Base-by-base conservation (phyloP, 73 alveolate genomes). In the Stentor roeselii region DNA sequence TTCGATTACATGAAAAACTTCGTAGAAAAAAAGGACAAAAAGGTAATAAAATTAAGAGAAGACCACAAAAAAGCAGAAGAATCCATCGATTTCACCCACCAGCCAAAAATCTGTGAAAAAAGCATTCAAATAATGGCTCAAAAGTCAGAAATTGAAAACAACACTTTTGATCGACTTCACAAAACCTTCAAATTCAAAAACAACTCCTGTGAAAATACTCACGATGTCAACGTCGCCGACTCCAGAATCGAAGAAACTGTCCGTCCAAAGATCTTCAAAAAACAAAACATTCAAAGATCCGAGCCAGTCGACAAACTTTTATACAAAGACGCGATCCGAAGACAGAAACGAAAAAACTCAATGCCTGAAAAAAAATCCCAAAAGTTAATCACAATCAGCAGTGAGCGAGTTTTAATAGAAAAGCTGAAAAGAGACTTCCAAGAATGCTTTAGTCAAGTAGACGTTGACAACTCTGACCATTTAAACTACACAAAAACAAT, bases 21-120 rank as follows among this genome's bases (percentile, higher is more conserved):
- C 34, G 11, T 30, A 40, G 41, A 67, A 32, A 21, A 21, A 21
- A 67, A 2, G 37, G 80, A 67, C 27, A 32, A 67, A 27, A 67
- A 67, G 37, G n/a, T 67, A 30, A 67, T 27, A 34, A 32, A 15
- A 2, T 27, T 67, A 21, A 67, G 41, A 2, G 80, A 67, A 67
- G 80, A 67, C 21, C 42, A 21, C 21, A 27, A 67, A 2, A 67
- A 67, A 67, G 37, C n/a, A 15, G 37, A 32, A 21, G 34, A 32
- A 2, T 21, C 41, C 34, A 40, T 21, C 41, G 80, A 67, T 30
- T 11, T 2, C 34, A 21, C 21, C 34, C 41, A 67, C 34, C 37
- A 67, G 11, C 80, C 80, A 0, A 67, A 67, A 67, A n/a, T 67
- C 11, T 67, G 80, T 2, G 21, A 67, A 34, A 67, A 67, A 67